Evolutionary conservation across 2,329 filamentous ascomycete species (phyloP).

Genomic region (Rosellinia necatrix): DNA sequence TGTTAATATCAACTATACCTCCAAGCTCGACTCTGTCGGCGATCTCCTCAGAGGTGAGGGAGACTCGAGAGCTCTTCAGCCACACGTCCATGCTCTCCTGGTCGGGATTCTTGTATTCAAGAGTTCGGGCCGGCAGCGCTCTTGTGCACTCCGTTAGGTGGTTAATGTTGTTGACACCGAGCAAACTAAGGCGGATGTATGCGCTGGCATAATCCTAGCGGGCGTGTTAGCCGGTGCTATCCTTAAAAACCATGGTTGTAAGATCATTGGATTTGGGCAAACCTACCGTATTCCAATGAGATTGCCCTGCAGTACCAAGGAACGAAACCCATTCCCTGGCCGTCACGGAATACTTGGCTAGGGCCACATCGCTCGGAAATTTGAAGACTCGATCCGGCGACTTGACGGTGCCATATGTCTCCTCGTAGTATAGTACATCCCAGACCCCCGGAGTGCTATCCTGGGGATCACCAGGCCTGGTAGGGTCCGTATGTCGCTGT

Average conservation of each 20-base stretch:
- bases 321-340: slow-evolving; percentile 46
- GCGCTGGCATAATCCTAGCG: slow-evolving; percentile 54
- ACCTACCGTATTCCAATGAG: slow-evolving; percentile 49
- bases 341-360: slow-evolving; percentile 46
- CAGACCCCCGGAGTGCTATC: slow-evolving; percentile 58
- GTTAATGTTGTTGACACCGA: slow-evolving; percentile 63
- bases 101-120: slow-evolving; percentile 33
- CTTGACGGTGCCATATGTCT: slow-evolving; percentile 41
- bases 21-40: slow-evolving; percentile 30
- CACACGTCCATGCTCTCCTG: slow-evolving; percentile 29
- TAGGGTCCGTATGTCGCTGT: slow-evolving; percentile 50
- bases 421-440: slow-evolving; percentile 56
- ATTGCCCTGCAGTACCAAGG: slow-evolving; percentile 41
- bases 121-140: slow-evolving; percentile 48
- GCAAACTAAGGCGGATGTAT: slow-evolving; percentile 58
- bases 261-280: too few relatives aligned
- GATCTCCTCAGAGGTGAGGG: slow-evolving; percentile 25
- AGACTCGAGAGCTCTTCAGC: slow-evolving; percentile 27
- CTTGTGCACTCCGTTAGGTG: slow-evolving; percentile 59
- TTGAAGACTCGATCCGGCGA: slow-evolving; percentile 46
- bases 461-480: slow-evolving; percentile 50
- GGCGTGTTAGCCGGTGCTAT: background rate
- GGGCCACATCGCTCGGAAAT: slow-evolving; percentile 48
- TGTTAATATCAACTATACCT: slow-evolving; percentile 19
- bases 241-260: background rate